phyloP scores from a whole-genome alignment of 192 early-diverging fungal species.

The Coemansia sp. region DNA sequence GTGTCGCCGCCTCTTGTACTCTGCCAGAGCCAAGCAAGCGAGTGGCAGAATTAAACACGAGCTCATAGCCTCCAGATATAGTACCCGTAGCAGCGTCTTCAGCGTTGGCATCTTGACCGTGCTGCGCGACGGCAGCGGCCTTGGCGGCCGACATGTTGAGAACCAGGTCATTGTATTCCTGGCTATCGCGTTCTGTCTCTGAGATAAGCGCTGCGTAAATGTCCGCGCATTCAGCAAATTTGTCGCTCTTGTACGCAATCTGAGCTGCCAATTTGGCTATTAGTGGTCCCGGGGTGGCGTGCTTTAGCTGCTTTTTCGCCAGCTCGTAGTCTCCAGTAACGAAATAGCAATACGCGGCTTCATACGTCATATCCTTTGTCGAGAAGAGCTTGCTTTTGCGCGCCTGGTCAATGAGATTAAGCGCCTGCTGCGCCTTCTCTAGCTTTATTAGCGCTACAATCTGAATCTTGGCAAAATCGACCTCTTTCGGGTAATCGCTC shows the following conservation, averaged over 20 bases:
- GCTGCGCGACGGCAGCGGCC: slow-evolving; percentile 36
- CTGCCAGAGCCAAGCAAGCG: slow-evolving; percentile 30
- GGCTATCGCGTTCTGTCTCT: slow-evolving; percentile 6
- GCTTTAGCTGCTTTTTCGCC: slow-evolving; percentile 18
- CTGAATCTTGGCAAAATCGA: slow-evolving; percentile 45
- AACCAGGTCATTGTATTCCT: slow-evolving; percentile 32
- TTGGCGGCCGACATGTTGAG: slow-evolving; percentile 45
- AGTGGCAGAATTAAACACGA: slow-evolving; percentile 43
- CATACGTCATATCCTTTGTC: slow-evolving; percentile 23
- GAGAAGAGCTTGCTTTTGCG: slow-evolving; percentile 22
- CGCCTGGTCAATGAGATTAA: slow-evolving; percentile 28
- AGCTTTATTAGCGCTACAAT: slow-evolving; percentile 46
- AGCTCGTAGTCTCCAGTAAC: slow-evolving; percentile 30
- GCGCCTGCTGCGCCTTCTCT: slow-evolving; percentile 32
- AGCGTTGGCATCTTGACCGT: neutral
- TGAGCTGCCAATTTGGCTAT: slow-evolving; percentile 37
- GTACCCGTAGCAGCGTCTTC: neutral
- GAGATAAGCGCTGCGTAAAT: slow-evolving; percentile 36
- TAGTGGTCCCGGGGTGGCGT: slow-evolving; percentile 12
- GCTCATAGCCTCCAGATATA: slow-evolving; percentile 26
- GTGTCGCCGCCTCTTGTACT: slow-evolving; percentile 19
- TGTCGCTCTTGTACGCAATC: slow-evolving; percentile 48
- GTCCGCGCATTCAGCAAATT: slow-evolving; percentile 35
- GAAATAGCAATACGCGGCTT: slow-evolving; percentile 51
- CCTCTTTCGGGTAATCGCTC: slow-evolving; percentile 27